Conservation (phyloP, 495 filamentous ascomycete species). For the Aspergillus affinis region DNA sequence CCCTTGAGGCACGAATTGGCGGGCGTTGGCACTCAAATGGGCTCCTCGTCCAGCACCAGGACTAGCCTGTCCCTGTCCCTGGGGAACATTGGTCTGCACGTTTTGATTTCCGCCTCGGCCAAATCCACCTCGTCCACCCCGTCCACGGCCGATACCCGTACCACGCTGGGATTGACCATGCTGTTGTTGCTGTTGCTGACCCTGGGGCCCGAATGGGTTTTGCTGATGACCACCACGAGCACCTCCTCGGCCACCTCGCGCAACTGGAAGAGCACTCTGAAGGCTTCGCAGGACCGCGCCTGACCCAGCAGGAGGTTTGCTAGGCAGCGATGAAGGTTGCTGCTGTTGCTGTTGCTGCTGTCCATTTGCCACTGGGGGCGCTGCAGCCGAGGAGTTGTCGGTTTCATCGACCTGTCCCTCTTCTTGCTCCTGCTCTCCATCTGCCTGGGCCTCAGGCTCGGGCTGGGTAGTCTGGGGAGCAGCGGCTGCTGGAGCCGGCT, state of each 20-base stretch:
- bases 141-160: conserved; percentile 45
- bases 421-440: neutral
- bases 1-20: conserved; percentile 63
- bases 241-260: conserved; percentile 36
- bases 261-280: conserved; percentile 52
- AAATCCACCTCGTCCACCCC: conserved; percentile 41
- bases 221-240: conserved; percentile 34
- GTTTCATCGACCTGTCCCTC: neutral
- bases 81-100: conserved; percentile 28
- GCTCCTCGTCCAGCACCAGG: conserved; percentile 37
- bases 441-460: conserved; percentile 7
- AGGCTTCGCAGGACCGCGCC: conserved; percentile 38
- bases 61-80: conserved; percentile 31
- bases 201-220: conserved; percentile 27
- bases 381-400: neutral
- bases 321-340: conserved; percentile 29
- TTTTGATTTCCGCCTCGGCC: conserved; percentile 50
- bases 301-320: conserved; percentile 39
- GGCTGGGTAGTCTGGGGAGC: neutral
- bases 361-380: conserved; percentile 6
- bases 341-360: conserved; percentile 18
- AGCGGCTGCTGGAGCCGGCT: neutral
- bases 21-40: conserved; percentile 50
- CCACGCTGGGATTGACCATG: conserved; percentile 37
- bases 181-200: conserved; percentile 22